Percentiles rank a stretch among this genome's conserved stretches.
phyloP scores from a whole-genome alignment of 2,329 filamentous ascomycete genomes.

The Phyllosticta citriasiana region DNA sequence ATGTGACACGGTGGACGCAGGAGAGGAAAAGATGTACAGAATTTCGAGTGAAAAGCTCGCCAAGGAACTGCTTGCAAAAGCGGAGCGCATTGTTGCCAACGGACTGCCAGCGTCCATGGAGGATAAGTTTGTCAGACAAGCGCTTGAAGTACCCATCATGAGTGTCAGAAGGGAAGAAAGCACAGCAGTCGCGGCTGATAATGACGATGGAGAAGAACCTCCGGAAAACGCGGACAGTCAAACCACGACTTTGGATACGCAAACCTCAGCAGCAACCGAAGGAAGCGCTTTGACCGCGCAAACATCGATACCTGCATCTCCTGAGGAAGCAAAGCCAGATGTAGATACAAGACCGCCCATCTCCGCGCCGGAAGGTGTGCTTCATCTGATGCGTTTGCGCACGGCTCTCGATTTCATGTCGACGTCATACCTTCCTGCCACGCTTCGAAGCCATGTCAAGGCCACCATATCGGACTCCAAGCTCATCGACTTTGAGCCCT shows the following conservation, averaged over 20 bases:
- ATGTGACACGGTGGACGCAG: slow-evolving; percentile 75
- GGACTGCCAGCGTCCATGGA: slow-evolving; percentile 74
- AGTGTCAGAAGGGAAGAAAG: slow-evolving; percentile 52
- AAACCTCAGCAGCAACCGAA: slow-evolving; percentile 16
- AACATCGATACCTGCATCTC: slow-evolving; percentile 11
- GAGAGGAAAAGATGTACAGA: slow-evolving; percentile 77
- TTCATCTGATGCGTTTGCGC: slow-evolving; percentile 52
- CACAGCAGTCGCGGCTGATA: slow-evolving; percentile 21
- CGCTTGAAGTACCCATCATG: slow-evolving; percentile 66
- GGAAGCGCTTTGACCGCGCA: slow-evolving; percentile 13
- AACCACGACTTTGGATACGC: slow-evolving; percentile 27
- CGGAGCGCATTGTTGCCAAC: slow-evolving; percentile 52
- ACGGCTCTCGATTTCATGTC: slow-evolving; percentile 57
- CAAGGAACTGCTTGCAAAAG: slow-evolving; percentile 58
- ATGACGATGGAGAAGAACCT: slow-evolving; percentile 14
- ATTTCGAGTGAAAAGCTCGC: slow-evolving; percentile 64
- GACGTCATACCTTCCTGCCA: slow-evolving; percentile 45
- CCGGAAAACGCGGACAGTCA: slow-evolving; percentile 10
- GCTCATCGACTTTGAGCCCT: slow-evolving; percentile 54
- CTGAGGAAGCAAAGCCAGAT: not conserved
- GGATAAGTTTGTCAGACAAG: slow-evolving; percentile 68
- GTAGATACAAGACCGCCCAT: slow-evolving; percentile 13
- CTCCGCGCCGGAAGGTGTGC: slow-evolving; percentile 35
- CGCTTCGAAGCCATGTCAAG: slow-evolving; percentile 36
- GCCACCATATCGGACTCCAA: slow-evolving; percentile 33